Evolutionary conservation across 495 filamentous ascomycete genomes (phyloP), one percentile per base, ranked within the genome.

Genomic region (Penicillium lagena): DNA sequence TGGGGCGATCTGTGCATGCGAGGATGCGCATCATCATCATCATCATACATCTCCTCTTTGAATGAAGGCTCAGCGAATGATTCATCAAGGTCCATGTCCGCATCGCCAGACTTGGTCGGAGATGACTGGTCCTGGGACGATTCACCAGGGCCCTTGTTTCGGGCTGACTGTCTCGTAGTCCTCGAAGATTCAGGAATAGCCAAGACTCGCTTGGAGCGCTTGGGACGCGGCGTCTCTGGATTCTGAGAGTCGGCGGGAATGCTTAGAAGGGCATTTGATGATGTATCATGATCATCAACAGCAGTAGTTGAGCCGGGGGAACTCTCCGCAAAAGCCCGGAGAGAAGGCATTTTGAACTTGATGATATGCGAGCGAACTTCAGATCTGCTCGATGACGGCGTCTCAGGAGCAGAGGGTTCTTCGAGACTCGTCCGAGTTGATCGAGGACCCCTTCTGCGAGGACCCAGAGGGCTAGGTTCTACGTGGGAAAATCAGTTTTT

Each of bases 131-230:
- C 60, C 22, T 49, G 42, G 2, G 44, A 43, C 9, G 39, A 17
- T 8, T 58, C 44, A 14, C 29, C 52, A 33, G 57, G 49, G 2
- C 57, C 44, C 45, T 54, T 66, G 13, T 67, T 48, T 42, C 67
- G 55, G 13, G 64, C 55, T 2, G 69, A 70, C 40, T 64, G 60
- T 17, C 68, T 60, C 8, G 66, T 68, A 15, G 61, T 63, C 14
- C 64, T 58, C 7, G 68, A 68, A 9, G 66, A 67, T 46, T 68
- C 66, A 13, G 65, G 64, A 7, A 62, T 59, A 35, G 47, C 47
- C 44, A 52, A 35, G 1, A 52, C 43, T 9, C 55, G 49, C 45
- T 54, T 52, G 27, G 51, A 45, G 45, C 52, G 54, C 22, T 50
- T 43, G 17, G 35, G 17, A 38, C 48, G 44, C 33, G 54, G 50